These are phyloP conservation scores for Acer negundo DNA, from an alignment of 345 rosid genomes.

Conservation along the genomic window DNA sequence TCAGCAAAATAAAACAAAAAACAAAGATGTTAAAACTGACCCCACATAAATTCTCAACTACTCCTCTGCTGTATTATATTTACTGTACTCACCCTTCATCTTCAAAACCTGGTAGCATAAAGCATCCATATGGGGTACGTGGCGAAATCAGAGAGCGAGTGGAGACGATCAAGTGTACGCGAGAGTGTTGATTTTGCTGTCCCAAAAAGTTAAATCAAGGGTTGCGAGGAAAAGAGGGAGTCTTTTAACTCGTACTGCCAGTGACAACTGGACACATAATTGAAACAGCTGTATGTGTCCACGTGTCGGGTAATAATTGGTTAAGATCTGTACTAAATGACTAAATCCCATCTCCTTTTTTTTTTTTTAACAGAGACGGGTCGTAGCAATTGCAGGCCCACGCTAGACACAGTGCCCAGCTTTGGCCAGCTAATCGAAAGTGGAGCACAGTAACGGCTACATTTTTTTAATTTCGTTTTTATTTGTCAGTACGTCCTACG, in stretches of 20 bases:
- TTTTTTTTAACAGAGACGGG: conserved; percentile 16
- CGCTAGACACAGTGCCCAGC: conserved; percentile 27
- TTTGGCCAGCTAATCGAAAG: conserved; percentile 30
- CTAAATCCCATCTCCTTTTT: background rate
- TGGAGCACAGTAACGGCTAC: conserved; percentile 46
- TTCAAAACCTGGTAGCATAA: background rate
- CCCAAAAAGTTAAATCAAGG: conserved; percentile 8
- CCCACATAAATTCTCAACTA: conserved; percentile 1
- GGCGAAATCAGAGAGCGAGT: background rate
- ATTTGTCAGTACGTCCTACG: conserved; percentile 17
- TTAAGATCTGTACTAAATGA: background rate
- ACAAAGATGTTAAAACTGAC: conserved; percentile 13
- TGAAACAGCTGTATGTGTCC: conserved; percentile 36
- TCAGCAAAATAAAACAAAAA: conserved; percentile 20
- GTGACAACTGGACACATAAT: conserved; percentile 47
- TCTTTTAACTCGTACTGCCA: conserved; percentile 28
- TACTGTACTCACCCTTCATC: background rate
- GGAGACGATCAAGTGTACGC: rapidly evolving
- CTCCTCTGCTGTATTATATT: background rate
- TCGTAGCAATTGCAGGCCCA: conserved; percentile 23
- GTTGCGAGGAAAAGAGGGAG: conserved; percentile 22
- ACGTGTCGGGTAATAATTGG: conserved; percentile 6
- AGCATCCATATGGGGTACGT: background rate
- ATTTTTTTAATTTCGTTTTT: conserved; percentile 26
- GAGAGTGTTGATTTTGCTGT: background rate